Conservation (phyloP, 495 filamentous ascomycete species). For the Niebla homalea region DNA sequence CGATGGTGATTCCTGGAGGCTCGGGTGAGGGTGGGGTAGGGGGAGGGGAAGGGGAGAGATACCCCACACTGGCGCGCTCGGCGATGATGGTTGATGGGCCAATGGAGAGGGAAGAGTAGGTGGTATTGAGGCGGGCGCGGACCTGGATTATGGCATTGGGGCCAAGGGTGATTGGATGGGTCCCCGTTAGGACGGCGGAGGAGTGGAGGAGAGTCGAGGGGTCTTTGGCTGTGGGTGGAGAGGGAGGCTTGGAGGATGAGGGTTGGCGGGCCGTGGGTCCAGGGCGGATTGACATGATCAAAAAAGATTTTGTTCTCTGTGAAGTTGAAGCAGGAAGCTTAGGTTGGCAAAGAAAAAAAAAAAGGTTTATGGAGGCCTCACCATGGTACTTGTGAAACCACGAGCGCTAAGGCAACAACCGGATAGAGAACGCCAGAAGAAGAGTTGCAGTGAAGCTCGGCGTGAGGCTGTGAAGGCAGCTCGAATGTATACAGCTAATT, state of each 20-base stretch:
- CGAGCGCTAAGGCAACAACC: too few relatives aligned
- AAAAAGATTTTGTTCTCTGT: background rate
- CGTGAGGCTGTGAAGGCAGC: too few relatives aligned
- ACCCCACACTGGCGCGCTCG: slow-evolving; percentile 44
- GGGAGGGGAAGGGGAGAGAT: background rate
- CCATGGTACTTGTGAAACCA: background rate
- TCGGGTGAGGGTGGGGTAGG: background rate
- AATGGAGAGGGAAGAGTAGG: slow-evolving; percentile 45
- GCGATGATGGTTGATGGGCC: slow-evolving; percentile 52
- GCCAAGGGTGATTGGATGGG: slow-evolving; percentile 47
- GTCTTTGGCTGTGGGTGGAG: slow-evolving; percentile 30
- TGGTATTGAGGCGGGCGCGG: slow-evolving; percentile 46
- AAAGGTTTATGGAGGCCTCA: background rate
- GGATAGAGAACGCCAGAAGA: background rate
- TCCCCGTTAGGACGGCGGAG: slow-evolving; percentile 48
- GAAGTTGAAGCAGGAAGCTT: background rate
- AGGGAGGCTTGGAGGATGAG: slow-evolving; percentile 10
- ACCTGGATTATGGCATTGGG: slow-evolving; percentile 57
- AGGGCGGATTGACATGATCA: slow-evolving; percentile 8
- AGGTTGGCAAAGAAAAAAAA: background rate
- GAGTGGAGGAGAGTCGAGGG: slow-evolving; percentile 46
- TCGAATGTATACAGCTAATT: too few relatives aligned
- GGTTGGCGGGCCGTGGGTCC: background rate
- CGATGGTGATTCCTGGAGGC: slow-evolving; percentile 44
- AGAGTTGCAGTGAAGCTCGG: too few relatives aligned